These are phyloP conservation scores for Mucor velutinosus DNA, from an alignment of 371 early-diverging fungal species.

Conservation along the genomic window DNA sequence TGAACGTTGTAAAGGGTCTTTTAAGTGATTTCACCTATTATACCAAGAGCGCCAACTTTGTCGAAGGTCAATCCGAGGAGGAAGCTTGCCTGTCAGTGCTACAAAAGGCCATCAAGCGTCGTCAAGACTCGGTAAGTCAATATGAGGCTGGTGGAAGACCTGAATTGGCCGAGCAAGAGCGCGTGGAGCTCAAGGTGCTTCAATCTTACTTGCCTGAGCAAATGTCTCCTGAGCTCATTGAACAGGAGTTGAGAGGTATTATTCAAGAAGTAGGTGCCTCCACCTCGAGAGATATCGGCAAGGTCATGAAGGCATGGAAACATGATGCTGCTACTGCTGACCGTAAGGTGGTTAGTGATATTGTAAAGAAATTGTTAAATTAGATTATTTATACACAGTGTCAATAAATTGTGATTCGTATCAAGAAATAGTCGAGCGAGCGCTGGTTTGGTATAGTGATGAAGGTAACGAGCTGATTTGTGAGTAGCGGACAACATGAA, in stretches of 20 bases:
- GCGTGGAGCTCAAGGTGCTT: constrained; percentile 63
- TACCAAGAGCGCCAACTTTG: constrained; percentile 62
- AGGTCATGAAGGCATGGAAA: constrained; percentile 76
- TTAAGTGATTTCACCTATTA: constrained; percentile 75
- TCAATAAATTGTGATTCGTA: not conserved
- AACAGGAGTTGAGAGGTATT: constrained; percentile 51
- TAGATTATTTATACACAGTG: constrained; percentile 1
- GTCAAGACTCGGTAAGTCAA: constrained; percentile 69
- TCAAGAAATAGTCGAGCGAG: not conserved
- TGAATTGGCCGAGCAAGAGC: constrained; percentile 70
- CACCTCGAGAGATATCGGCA: constrained; percentile 69
- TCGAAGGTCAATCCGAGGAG: constrained; percentile 41
- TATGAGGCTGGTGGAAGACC: constrained; percentile 64
- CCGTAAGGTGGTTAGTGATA: constrained; percentile 65
- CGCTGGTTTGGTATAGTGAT: too few species aligned
- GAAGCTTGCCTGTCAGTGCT: constrained; percentile 57
- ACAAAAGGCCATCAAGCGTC: constrained; percentile 73
- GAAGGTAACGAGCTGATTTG: too few species aligned
- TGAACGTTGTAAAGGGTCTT: constrained; percentile 71
- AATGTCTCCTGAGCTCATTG: constrained; percentile 69
- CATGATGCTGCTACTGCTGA: constrained; percentile 65
- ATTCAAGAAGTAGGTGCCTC: constrained; percentile 60
- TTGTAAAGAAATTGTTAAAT: constrained; percentile 54
- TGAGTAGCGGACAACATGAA: too few species aligned
- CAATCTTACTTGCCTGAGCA: constrained; percentile 70